phyloP scores from a whole-genome alignment of 768 basidiomycete species.

The Lentinula sp. region DNA sequence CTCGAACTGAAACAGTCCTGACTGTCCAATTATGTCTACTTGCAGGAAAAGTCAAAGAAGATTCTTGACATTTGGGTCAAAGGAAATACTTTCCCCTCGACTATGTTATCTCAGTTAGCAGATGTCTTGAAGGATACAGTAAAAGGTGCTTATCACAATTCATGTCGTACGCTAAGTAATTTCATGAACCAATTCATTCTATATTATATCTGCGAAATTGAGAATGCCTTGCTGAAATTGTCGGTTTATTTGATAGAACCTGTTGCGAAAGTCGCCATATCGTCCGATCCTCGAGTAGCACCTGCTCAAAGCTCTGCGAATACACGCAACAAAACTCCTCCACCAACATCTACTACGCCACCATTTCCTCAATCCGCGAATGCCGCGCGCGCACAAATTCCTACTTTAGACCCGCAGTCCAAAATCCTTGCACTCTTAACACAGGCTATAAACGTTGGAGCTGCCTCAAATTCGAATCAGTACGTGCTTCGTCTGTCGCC shows the following conservation, averaged over 20 bases:
- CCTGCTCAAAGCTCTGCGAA: slow-evolving; percentile 24
- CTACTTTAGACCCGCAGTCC: slow-evolving; percentile 44
- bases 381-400: slow-evolving; percentile 12
- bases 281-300: slow-evolving; percentile 31
- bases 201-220: slow-evolving; percentile 38
- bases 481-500: background rate
- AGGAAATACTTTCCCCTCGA: slow-evolving; percentile 78
- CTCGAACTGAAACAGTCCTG: slow-evolving; percentile 28
- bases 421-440: slow-evolving; percentile 64
- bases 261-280: slow-evolving; percentile 28
- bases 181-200: slow-evolving; percentile 60
- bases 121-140: slow-evolving; percentile 55
- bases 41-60: slow-evolving; percentile 95
- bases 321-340: slow-evolving; percentile 18
- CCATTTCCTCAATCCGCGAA: slow-evolving; percentile 5
- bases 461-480: slow-evolving; percentile 32
- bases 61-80: slow-evolving; percentile 98
- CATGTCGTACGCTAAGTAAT: slow-evolving; percentile 79
- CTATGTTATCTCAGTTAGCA: slow-evolving; percentile 66
- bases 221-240: slow-evolving; percentile 34
- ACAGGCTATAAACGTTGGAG: slow-evolving; percentile 50
- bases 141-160: slow-evolving; percentile 85
- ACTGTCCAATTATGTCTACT: slow-evolving; percentile 30
- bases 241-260: slow-evolving; percentile 58
- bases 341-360: slow-evolving; percentile 19